Conservation (phyloP, 202 grass and related monocot species). For the Setaria viridis region DNA sequence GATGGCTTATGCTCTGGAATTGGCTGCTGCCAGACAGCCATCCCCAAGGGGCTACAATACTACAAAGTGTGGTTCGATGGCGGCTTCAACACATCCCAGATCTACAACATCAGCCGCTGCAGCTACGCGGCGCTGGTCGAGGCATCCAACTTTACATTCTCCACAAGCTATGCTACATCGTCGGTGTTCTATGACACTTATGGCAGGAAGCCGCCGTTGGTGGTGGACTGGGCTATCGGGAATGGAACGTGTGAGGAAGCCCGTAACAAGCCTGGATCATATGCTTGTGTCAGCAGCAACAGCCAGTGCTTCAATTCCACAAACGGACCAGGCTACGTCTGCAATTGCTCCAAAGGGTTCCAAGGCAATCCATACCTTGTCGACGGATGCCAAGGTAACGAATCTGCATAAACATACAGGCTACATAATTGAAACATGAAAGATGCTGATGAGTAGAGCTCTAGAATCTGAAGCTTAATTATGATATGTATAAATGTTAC, state of each 20-base stretch:
- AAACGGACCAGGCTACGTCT: constrained; percentile 49
- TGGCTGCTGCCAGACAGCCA: constrained; percentile 61
- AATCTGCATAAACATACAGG: background rate
- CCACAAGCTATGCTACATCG: background rate
- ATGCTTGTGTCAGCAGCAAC: constrained; percentile 33
- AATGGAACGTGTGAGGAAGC: background rate
- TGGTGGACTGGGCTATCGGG: constrained; percentile 43
- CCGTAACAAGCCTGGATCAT: background rate
- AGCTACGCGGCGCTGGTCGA: constrained; percentile 42
- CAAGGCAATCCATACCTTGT: constrained; percentile 48
- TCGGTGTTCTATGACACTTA: background rate
- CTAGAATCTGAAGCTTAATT: no score
- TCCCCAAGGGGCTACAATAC: constrained; percentile 30
- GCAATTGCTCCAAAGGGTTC: constrained; percentile 45
- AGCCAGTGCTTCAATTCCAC: background rate
- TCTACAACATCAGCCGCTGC: background rate
- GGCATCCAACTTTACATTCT: constrained; percentile 8
- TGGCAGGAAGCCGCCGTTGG: background rate
- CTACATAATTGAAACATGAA: no score
- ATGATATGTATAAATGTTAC: no score
- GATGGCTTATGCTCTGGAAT: constrained; percentile 47
- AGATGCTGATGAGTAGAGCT: no score
- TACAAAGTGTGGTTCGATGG: accelerated
- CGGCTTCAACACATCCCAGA: background rate
- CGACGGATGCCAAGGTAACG: background rate